Base-by-base conservation (phyloP, 495 filamentous ascomycete genomes). In the Lindgomyces ingoldianus region DNA sequence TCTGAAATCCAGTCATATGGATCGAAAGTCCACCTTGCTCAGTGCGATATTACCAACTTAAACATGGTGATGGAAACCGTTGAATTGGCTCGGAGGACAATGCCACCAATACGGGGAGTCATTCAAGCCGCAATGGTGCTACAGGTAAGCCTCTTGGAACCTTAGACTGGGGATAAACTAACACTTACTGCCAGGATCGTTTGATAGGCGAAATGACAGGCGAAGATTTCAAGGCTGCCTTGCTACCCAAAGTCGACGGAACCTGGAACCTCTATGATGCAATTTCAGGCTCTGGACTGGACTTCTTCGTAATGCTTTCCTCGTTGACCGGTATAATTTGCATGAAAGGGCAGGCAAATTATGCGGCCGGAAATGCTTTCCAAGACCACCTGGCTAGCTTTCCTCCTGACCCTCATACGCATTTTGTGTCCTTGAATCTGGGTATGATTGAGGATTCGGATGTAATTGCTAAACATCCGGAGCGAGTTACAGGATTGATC, bases 251-350 rank as follows among this genome's bases (percentile, higher is more conserved):
- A 27, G 30, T 55, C 52, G 6, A 41, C 4, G 52, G 52, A 19
- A 66, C 63, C 3, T 46, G 26, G 33, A 62, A 66, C 30, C 63
- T 66, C 14, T 25, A 63, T 25, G 16, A 47, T 41, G 58, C 60
- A 11, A 33, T 29, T n/a, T 3, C 11, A 3, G 9, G 10, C 4
- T 18, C n/a, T 4, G 12, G 18, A 4, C 58, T 66, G 3, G 63
- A 66, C 53, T 63, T 59, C 53, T 63, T 63, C 53, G 44, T 33
- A 2, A 24, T 63, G 50, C 60, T 63, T 2, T 63, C 60, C 2
- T 58, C 53, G 3, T 4, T 63, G 3, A n/a, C 33, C 53, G 60
- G 53, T 19, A 52, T 63, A 9, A 11, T 63, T 25, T 53, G 60
- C 11, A 12, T 25, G 2, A 18, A 8, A 4, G 49, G 18, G 10